phyloP scores from a whole-genome alignment of 345 rosid species.

The Eutrema yunnanense region DNA sequence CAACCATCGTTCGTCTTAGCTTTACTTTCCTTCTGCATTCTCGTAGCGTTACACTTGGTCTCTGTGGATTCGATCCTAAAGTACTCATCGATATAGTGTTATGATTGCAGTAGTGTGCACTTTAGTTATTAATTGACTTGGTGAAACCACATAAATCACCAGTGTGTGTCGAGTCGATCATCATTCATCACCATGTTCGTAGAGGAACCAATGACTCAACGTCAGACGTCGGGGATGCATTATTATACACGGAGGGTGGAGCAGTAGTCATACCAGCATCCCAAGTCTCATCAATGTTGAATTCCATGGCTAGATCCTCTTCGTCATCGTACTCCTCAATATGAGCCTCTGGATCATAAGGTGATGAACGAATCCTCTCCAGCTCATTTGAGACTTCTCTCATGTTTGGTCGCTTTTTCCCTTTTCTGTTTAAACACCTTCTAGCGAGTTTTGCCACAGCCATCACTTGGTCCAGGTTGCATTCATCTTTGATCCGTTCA shows the following conservation, averaged over 20 bases:
- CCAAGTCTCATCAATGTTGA: slow-evolving; percentile 20
- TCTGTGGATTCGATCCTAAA: too few species aligned
- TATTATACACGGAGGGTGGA: slow-evolving; percentile 10
- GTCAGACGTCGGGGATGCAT: slow-evolving; percentile 9
- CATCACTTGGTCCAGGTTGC: slow-evolving; percentile 26
- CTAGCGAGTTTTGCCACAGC: slow-evolving; percentile 32
- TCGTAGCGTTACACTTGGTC: too few species aligned
- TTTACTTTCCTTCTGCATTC: too few species aligned
- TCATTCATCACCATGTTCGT: slow-evolving; percentile 9
- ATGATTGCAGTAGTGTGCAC: too few species aligned
- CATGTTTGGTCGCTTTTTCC: slow-evolving; percentile 42
- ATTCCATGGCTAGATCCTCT: slow-evolving; percentile 11
- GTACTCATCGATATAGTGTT: too few species aligned
- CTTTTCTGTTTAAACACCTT: slow-evolving; percentile 33
- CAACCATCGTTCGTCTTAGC: too few species aligned
- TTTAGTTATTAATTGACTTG: too few species aligned
- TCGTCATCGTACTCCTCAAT: slow-evolving; percentile 7
- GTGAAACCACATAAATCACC: too few species aligned
- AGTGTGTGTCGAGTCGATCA: background rate
- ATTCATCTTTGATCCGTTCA: slow-evolving; percentile 14
- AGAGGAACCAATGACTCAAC: slow-evolving; percentile 14
- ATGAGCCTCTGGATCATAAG: slow-evolving; percentile 2
- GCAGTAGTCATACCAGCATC: slow-evolving; percentile 9
- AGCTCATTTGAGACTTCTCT: slow-evolving; percentile 34
- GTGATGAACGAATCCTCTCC: slow-evolving; percentile 18